Percentiles rank a stretch among this genome's conserved stretches.
Evolutionary conservation across 192 early-diverging fungal species (phyloP).

Genomic region (Kappamyces sp.): DNA sequence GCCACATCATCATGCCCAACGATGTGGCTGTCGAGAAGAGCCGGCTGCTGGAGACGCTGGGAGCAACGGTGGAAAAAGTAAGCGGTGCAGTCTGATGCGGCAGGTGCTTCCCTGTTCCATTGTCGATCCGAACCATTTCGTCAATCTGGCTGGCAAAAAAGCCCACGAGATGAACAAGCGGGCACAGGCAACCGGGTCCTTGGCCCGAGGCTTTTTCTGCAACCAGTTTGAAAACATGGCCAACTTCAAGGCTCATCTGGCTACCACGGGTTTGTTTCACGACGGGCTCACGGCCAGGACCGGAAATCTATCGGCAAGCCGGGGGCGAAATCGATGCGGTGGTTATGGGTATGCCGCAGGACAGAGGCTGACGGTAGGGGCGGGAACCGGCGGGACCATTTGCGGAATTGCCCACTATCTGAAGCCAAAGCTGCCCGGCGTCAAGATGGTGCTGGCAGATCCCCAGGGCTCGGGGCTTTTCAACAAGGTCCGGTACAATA

Average conservation of each 20-base stretch:
- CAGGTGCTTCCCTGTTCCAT: slow-evolving; percentile 91
- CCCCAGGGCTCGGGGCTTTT: slow-evolving; percentile 89
- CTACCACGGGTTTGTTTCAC: background rate
- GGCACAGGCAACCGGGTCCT: slow-evolving; percentile 8
- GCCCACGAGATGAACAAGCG: slow-evolving; percentile 59
- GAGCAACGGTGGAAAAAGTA: slow-evolving; percentile 87
- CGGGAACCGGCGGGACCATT: slow-evolving; percentile 85
- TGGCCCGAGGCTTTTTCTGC: slow-evolving; percentile 65
- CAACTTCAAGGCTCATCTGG: slow-evolving; percentile 57
- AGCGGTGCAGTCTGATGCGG: too few species aligned
- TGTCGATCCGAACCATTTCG: slow-evolving; percentile 85
- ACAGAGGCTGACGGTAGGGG: background rate
- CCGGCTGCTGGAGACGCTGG: slow-evolving; percentile 70
- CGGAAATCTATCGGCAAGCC: slow-evolving; percentile 80
- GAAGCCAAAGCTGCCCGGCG: slow-evolving; percentile 52
- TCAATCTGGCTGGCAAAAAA: slow-evolving; percentile 75
- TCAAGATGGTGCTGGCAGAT: slow-evolving; percentile 77
- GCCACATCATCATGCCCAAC: slow-evolving; percentile 95
- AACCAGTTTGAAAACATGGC: slow-evolving; percentile 93
- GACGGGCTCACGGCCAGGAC: slow-evolving; percentile 49
- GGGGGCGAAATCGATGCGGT: slow-evolving; percentile 66
- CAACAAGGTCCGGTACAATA: slow-evolving; percentile 82
- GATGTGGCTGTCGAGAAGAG: slow-evolving; percentile 90
- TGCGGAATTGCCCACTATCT: slow-evolving; percentile 85
- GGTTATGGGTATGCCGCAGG: slow-evolving; percentile 68